Base-by-base conservation (phyloP, 2,329 filamentous ascomycete genomes). In the Hirsutella thompsonii region DNA sequence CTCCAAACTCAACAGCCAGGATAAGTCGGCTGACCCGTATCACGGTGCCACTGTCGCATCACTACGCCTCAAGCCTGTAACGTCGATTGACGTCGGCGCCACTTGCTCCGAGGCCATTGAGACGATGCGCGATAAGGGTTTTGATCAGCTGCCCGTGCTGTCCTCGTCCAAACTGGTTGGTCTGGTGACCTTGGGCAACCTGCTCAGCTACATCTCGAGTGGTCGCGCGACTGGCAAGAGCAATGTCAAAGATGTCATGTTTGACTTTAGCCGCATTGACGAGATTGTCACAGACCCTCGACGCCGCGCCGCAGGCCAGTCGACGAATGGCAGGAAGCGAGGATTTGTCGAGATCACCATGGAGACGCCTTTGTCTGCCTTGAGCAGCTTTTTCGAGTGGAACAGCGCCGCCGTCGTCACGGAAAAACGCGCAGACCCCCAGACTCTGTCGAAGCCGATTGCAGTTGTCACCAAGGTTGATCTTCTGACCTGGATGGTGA, bases 401-500 rank as follows among this genome's bases (percentile, higher is more conserved):
- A 96, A 98, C 64, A 92, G 84, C 51, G 90, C 92, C 0, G 92
- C 92, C 0, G 79, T 98, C 38, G 87, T 98, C 3, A 98, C 90
- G 0, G 89, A 96, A 60, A 72, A 76, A 50, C 67, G 68, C 11
- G 64, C 64, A 33, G 72, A 73, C 43, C 64, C 68, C 41, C 63
- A 70, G 44, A 74, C 70, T 19, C 60, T 76, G 42, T 73, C 74
- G 36, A 93, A 86, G 69, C 88, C 93, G 2, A 70, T 92, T 38
- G 92, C 87, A 8, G 79, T 98, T 8, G 89, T 93, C 8, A 96
- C 92, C 26, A 98, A 98, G 74, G 92, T 98, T 5, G 92, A 98
- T 64, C 62, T 98, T 52, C 64, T 98, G 54, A 88, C 81, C 34
- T 98, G 86, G 81, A 79, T 98, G 75, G 79, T 96, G 30, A 86